A percentile compares a stretch with the other conserved stretches of the same genome.
These are phyloP conservation scores for Bruguiera sexangula DNA, from an alignment of 345 rosid species.

Conservation along the genomic window DNA sequence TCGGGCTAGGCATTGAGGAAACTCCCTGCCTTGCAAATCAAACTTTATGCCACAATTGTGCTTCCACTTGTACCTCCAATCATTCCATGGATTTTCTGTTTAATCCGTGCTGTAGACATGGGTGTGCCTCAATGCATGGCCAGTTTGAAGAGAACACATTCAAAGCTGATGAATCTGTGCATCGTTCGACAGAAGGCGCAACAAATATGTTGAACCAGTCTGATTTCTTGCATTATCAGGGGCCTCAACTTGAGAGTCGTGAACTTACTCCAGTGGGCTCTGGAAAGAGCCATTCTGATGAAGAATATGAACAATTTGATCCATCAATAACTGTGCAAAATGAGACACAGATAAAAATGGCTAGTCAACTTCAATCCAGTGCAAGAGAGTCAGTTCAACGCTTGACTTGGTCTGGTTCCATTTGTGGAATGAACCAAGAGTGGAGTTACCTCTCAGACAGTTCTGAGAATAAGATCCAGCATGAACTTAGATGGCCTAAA, in stretches of 20 bases:
- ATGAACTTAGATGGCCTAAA: slow-evolving; percentile 60
- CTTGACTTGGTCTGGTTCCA: slow-evolving; percentile 34
- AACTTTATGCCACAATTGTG: slow-evolving; percentile 57
- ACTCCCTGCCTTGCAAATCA: slow-evolving; percentile 53
- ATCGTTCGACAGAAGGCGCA: slow-evolving; percentile 29
- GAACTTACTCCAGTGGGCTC: slow-evolving; percentile 63
- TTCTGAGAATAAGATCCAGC: slow-evolving; percentile 46
- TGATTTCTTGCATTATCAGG: slow-evolving; percentile 35
- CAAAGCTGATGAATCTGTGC: slow-evolving; percentile 47
- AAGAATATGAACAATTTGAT: slow-evolving; percentile 44
- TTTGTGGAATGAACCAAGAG: slow-evolving; percentile 24
- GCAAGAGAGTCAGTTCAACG: slow-evolving; percentile 30
- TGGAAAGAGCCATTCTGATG: slow-evolving; percentile 53
- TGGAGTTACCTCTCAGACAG: slow-evolving; percentile 30
- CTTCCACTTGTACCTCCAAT: slow-evolving; percentile 63
- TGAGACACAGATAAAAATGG: slow-evolving; percentile 23
- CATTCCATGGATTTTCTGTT: slow-evolving; percentile 57
- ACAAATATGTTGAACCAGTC: slow-evolving; percentile 24
- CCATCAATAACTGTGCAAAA: slow-evolving; percentile 20
- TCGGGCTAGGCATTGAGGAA: slow-evolving; percentile 66
- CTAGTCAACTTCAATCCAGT: slow-evolving; percentile 20
- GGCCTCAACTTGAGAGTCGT: slow-evolving; percentile 71
- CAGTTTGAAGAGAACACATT: slow-evolving; percentile 77
- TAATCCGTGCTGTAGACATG: slow-evolving; percentile 47
- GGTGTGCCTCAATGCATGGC: slow-evolving; percentile 77